Evolutionary conservation across 176 grass and related monocot genomes (phyloP), one percentile per base, ranked within the genome.

Genomic region (Triticum monococcum): DNA sequence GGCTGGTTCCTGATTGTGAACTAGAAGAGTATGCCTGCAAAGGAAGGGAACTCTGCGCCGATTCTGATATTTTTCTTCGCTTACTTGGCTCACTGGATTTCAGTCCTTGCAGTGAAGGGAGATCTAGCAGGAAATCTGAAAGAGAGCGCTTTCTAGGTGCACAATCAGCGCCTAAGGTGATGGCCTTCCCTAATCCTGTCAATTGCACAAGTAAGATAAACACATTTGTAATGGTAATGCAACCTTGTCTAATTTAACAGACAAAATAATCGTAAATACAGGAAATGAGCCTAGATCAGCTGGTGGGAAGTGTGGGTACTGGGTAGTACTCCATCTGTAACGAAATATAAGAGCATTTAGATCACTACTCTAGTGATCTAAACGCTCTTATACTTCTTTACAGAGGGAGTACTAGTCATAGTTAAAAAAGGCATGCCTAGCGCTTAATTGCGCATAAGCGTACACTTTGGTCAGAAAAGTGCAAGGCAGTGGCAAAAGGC

Each of bases 71-170:
- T 84, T 89, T 98, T 79, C 81, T 89, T 75, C 90, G 88, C 70
- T 98, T 98, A 31, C 22, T 56, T 68, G 77, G 88, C 68, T 78
- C 59, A 69, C 79, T 77, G 59, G 73, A 48, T 89, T 90, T 86
- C 61, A 91, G 54, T 72, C 78, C 90, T 89, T 84, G 84, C 65
- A 92, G 81, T 82, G 90, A 94, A 81, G 91, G 88, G 88, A 95
- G 81, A 88, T 72, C 78, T 7, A 9, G 13, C 11, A 98, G 75
- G 41, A 98, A 83, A 82, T 98, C 92, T 79, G 87, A 89, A 81
- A 98, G 68, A 78, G 79, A 78, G 31, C 85, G 92, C 59, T 98
- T 98, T 38, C 72, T 94, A 79, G 88, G 57, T 86, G 84, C 20
- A 86, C 80, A 65, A 86, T 94, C 89, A 89, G 85, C 68, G 22